Evolutionary conservation across 768 basidiomycete genomes (phyloP), one percentile per base, ranked within the genome.

Genomic region (Scleroderma citrinum): DNA sequence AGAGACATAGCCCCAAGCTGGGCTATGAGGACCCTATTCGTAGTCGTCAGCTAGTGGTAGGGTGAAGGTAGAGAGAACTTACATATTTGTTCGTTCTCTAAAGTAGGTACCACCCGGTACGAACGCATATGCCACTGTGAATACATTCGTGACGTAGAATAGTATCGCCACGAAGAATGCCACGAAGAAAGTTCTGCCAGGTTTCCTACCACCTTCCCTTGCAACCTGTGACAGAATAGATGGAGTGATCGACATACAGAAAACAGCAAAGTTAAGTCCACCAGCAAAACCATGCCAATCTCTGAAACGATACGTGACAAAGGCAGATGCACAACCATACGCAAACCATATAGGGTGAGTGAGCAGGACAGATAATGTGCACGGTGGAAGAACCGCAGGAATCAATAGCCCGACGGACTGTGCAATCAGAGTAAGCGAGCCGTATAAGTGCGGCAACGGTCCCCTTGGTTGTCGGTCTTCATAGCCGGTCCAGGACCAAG

Each of bases 401-500:
- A 82, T 46, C 1, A 74, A 54, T 3, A 85, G 61, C 3, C 86
- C 89, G 6, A 82, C 30, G 3, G 71, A 73, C 59, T 87, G 82
- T 1, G 78, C 76, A 19, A 82, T 59, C 30, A 91, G 70, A 13
- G 88, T 88, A 41, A 87, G 62, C 0, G 77, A 74, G n/a, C 81
- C 82, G 58, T 86, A 82, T 5, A 86, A 64, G 56, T 85, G 80
- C 7, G 89, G 83, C 2, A 85, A 63, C 2, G 91, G 91, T 1
- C 91, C 91, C 44, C 69, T 76, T 30, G 82, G 76, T 3, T 60
- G 59, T 32, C 75, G 68, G 38, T 83, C 70, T 19, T 80, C 76
- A 54, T 84, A 93, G n/a, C 91, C 91, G 0, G 88, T 86, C 91
- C 91, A 94, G 2, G 87, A 84, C 86, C 88, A 92, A 17, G 87